Evolutionary conservation across 108 stramenopile genomes (phyloP).

Genomic region (Skeletonema marinoi): DNA sequence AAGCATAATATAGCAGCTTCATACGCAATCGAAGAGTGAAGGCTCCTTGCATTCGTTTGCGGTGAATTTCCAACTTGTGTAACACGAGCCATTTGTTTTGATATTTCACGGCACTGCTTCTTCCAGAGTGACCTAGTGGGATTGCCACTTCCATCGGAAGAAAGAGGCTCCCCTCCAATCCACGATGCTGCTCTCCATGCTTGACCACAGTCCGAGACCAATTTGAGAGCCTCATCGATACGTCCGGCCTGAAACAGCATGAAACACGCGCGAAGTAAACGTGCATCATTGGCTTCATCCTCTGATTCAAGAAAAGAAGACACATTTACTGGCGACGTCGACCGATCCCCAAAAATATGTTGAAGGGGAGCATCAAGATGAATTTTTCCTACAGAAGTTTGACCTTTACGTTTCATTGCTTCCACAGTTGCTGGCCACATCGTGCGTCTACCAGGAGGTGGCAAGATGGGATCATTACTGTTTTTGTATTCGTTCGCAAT

Average conservation of each 20-base stretch:
- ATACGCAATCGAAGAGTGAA: constrained; percentile 36
- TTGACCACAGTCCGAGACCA: constrained; percentile 61
- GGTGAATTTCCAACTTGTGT: constrained; percentile 2
- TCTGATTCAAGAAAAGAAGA: constrained; percentile 18
- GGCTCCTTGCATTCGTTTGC: background rate
- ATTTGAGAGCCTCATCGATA: constrained; percentile 47
- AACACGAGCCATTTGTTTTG: constrained; percentile 40
- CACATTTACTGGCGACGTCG: constrained; percentile 8
- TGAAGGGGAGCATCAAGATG: constrained; percentile 54
- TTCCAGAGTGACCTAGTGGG: constrained; percentile 75
- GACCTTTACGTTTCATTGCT: constrained; percentile 17
- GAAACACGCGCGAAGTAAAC: constrained; percentile 57
- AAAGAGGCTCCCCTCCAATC: constrained; percentile 60
- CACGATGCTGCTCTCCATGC: constrained; percentile 71
- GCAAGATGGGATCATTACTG: constrained; percentile 28
- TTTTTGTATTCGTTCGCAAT: constrained; percentile 17
- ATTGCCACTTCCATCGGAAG: constrained; percentile 52
- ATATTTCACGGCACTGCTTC: constrained; percentile 49
- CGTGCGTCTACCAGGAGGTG: constrained; percentile 30
- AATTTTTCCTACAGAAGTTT: constrained; percentile 5
- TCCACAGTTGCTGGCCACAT: constrained; percentile 48
- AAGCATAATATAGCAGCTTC: constrained; percentile 74
- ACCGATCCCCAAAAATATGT: constrained; percentile 7
- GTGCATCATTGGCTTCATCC: constrained; percentile 47
- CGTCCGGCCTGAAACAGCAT: constrained; percentile 61